Conservation (phyloP, 768 basidiomycete species). For the Boletus tylopilopsis region DNA sequence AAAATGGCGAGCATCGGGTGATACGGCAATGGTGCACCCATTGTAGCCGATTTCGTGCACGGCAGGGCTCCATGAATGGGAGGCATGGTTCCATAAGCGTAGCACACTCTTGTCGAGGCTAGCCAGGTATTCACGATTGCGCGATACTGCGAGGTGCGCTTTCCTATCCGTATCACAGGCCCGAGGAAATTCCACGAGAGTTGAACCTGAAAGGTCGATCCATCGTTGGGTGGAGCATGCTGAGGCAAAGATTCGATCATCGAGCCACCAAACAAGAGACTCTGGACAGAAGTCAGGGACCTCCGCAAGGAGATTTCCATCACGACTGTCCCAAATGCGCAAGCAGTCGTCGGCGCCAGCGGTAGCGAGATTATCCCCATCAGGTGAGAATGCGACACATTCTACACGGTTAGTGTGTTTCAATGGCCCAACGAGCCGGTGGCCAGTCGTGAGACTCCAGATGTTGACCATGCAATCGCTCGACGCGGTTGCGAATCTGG, state of each 20-base stretch:
- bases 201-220: conserved; percentile 9
- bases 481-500: conserved; percentile 12
- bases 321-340: conserved; percentile 13
- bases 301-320: conserved; percentile 1
- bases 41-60: neutral
- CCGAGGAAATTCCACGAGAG: conserved; percentile 9
- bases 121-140: conserved; percentile 3
- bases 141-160: conserved; percentile 9
- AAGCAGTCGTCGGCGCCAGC: conserved; percentile 4
- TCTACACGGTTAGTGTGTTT: conserved; percentile 4
- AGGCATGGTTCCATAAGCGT: conserved; percentile 9
- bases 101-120: conserved; percentile 1
- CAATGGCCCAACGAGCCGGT: conserved; percentile 15
- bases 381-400: conserved; percentile 15
- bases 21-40: conserved; percentile 8
- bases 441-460: conserved; percentile 10
- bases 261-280: conserved; percentile 15
- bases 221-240: conserved; percentile 7
- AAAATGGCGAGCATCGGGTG: conserved; percentile 2
- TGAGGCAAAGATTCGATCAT: conserved; percentile 14
- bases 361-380: conserved; percentile 13
- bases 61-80: conserved; percentile 1
- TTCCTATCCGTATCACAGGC: neutral
- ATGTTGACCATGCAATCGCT: conserved; percentile 2
- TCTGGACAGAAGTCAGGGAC: conserved; percentile 6